A percentile compares a stretch with the other conserved stretches of the same genome.
phyloP scores from a whole-genome alignment of 78 protist genomes.

The Protostelium mycophagum region DNA sequence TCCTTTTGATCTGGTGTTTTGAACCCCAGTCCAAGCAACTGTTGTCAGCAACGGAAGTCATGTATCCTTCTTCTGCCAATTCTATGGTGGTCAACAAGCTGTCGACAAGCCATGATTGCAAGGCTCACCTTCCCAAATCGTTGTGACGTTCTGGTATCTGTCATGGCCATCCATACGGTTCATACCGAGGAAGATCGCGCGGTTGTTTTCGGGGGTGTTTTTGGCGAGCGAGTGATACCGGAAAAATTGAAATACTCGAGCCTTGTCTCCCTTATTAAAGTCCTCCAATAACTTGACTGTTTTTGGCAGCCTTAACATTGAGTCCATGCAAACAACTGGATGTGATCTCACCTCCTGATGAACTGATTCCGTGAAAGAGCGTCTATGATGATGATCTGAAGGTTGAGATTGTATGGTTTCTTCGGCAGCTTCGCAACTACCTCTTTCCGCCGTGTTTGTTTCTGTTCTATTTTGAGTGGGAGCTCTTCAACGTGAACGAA shows the following conservation, averaged over 20 bases:
- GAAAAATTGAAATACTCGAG: constrained; percentile 37
- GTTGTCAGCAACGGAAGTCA: constrained; percentile 25
- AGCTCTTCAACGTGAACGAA: too few relatives aligned
- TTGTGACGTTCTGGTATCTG: background rate
- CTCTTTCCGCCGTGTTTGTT: too few relatives aligned
- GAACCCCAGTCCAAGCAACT: constrained; percentile 43
- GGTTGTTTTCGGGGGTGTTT: constrained; percentile 18
- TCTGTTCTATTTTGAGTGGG: too few relatives aligned
- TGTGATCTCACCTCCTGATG: too few relatives aligned
- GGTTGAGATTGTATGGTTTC: too few relatives aligned
- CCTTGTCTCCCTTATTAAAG: constrained; percentile 7
- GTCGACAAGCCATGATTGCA: too few relatives aligned
- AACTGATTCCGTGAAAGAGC: too few relatives aligned
- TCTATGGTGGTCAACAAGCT: too few relatives aligned
- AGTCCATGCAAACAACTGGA: too few relatives aligned
- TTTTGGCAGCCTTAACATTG: constrained; percentile 31
- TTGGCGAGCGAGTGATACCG: constrained; percentile 40
- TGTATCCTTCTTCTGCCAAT: constrained; percentile 37
- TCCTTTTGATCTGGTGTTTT: background rate
- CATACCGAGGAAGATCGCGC: constrained; percentile 46
- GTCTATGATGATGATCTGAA: too few relatives aligned
- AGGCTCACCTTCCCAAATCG: background rate
- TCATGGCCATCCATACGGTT: constrained; percentile 11
- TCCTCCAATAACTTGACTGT: constrained; percentile 4
- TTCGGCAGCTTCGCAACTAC: too few relatives aligned